Conservation (phyloP, 2,329 filamentous ascomycete genomes). For the Xylariaceae sp. region DNA sequence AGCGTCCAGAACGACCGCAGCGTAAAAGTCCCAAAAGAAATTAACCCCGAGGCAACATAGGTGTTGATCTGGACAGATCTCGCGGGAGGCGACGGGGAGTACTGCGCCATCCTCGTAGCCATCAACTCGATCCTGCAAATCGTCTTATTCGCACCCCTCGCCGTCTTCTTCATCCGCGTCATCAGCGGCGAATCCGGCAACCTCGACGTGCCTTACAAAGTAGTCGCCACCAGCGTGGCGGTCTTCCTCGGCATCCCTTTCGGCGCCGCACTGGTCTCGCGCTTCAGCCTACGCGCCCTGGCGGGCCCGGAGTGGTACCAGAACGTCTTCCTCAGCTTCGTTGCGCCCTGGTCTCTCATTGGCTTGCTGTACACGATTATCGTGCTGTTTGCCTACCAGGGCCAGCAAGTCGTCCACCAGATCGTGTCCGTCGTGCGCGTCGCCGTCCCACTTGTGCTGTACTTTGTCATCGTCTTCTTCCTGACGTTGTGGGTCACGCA, state of each 20-base stretch:
- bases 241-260: conserved; percentile 84
- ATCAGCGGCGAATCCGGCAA: conserved; percentile 47
- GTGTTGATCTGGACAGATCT: conserved; percentile 69
- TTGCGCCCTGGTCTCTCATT: conserved; percentile 70
- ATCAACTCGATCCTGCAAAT: conserved; percentile 72
- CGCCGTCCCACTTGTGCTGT: conserved; percentile 73
- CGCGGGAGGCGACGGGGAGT: conserved; percentile 71
- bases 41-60: conserved; percentile 24
- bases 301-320: conserved; percentile 60
- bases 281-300: conserved; percentile 54
- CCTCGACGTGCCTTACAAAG: conserved; percentile 50
- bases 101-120: conserved; percentile 75
- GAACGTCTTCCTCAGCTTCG: conserved; percentile 60
- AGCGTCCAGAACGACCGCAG: conserved; percentile 10
- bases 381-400: conserved; percentile 79
- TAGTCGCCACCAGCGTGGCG: conserved; percentile 73
- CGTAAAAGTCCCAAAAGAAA: not conserved
- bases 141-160: conserved; percentile 64
- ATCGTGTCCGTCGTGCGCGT: conserved; percentile 79
- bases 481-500: conserved; percentile 57
- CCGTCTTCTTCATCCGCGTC: conserved; percentile 64
- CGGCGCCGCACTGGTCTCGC: conserved; percentile 70
- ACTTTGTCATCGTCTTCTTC: conserved; percentile 72
- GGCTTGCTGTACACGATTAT: conserved; percentile 84
- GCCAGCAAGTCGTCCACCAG: conserved; percentile 69